Conservation (phyloP, 1,284 basidiomycete genomes). For the Apiotrichum mycotoxinovorans region DNA sequence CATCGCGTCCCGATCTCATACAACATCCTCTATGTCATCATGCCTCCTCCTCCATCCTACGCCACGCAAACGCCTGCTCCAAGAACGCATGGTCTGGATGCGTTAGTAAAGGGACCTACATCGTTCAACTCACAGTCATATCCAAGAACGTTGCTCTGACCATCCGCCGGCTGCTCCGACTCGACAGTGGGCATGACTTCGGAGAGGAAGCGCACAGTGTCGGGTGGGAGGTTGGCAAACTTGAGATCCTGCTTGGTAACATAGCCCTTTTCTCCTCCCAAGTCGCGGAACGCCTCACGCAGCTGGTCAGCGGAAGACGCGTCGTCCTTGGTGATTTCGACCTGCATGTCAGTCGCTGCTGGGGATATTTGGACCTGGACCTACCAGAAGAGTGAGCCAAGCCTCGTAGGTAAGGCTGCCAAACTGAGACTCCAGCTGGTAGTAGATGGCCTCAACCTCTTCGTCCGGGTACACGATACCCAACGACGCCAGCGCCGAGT, state of each 20-base stretch:
- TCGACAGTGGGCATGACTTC: slow-evolving; percentile 35
- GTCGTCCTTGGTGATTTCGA: slow-evolving; percentile 87
- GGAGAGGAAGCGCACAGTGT: slow-evolving; percentile 77
- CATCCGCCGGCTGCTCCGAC: slow-evolving; percentile 9
- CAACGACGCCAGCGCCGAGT: slow-evolving; percentile 86
- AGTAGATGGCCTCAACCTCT: slow-evolving; percentile 80
- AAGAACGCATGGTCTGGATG: slow-evolving; percentile 39
- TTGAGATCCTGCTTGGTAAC: slow-evolving; percentile 91
- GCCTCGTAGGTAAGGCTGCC: slow-evolving; percentile 90
- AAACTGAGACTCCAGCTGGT: slow-evolving; percentile 76
- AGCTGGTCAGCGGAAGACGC: slow-evolving; percentile 90
- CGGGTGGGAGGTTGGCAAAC: slow-evolving; percentile 74
- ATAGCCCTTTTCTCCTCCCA: slow-evolving; percentile 80
- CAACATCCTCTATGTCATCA: neutral
- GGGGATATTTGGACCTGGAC: neutral
- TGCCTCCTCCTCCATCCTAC: neutral
- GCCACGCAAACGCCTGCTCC: slow-evolving; percentile 34
- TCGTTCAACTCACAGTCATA: slow-evolving; percentile 43
- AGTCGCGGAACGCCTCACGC: slow-evolving; percentile 86
- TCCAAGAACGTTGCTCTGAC: slow-evolving; percentile 9
- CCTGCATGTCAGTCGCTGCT: slow-evolving; percentile 54
- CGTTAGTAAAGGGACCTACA: neutral
- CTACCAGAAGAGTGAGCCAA: slow-evolving; percentile 84
- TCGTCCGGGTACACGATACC: slow-evolving; percentile 92
- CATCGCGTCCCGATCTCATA: neutral